These are phyloP conservation scores for Pyrenochaeta sp. DNA, from an alignment of 2,329 filamentous ascomycete genomes.

Conservation along the genomic window DNA sequence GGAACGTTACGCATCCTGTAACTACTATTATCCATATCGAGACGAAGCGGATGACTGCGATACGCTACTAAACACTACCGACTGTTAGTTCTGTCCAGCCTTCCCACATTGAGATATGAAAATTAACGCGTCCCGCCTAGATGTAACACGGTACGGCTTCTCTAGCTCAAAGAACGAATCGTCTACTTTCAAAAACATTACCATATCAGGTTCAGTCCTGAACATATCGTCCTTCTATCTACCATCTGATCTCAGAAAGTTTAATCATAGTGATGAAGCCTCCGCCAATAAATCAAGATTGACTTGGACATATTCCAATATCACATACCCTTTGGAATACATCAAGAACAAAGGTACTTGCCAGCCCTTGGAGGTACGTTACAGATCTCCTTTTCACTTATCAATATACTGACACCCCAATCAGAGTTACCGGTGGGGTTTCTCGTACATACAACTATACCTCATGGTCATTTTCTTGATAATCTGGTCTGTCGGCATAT, in stretches of 20 bases:
- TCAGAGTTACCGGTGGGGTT: slow-evolving; percentile 35
- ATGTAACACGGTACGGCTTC: not conserved
- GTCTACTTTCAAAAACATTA: slow-evolving; percentile 10
- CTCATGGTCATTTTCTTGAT: slow-evolving; percentile 19
- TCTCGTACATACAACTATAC: slow-evolving; percentile 32
- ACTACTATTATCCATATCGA: not conserved
- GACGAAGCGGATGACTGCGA: not conserved
- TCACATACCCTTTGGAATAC: slow-evolving; percentile 4
- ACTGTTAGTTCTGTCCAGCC: not conserved
- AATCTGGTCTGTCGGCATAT: slow-evolving; percentile 26
- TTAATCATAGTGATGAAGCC: not conserved
- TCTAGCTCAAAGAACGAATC: not conserved
- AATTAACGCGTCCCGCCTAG: not conserved
- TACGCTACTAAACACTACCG: not conserved
- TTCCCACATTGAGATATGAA: not conserved
- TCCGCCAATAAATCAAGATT: not conserved
- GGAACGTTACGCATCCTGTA: not conserved
- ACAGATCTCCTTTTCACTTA: slow-evolving; percentile 3
- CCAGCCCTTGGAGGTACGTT: slow-evolving; percentile 13
- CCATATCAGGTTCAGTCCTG: slow-evolving; percentile 7
- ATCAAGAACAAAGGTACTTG: slow-evolving; percentile 17
- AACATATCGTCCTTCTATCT: slow-evolving; percentile 15
- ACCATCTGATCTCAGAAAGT: not conserved
- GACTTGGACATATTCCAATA: slow-evolving; percentile 10
- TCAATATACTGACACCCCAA: slow-evolving; percentile 8